A percentile compares a stretch with the other conserved stretches of the same genome.
These are phyloP conservation scores for Magnolia kwangsiensis DNA, from an alignment of 164 flowering plant species.

Conservation along the genomic window DNA sequence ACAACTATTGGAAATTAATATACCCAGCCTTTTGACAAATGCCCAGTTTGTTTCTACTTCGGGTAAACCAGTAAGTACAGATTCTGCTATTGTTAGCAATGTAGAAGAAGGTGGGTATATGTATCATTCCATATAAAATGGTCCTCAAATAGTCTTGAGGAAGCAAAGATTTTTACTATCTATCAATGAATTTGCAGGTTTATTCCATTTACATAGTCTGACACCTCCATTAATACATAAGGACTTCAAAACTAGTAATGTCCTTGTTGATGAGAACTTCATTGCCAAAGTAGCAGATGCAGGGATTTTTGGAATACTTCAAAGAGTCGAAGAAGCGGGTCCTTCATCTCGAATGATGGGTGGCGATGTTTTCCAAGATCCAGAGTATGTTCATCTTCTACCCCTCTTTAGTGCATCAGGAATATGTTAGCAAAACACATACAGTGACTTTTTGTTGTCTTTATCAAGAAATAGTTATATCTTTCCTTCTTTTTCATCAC, in stretches of 20 bases:
- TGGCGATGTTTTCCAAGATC: slow-evolving; percentile 46
- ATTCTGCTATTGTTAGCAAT: neutral
- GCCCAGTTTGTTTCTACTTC: neutral
- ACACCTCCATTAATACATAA: slow-evolving; percentile 56
- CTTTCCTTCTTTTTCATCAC: too few species aligned
- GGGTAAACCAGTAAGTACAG: neutral
- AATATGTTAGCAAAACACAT: neutral
- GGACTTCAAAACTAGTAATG: slow-evolving; percentile 68
- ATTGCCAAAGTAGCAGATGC: slow-evolving; percentile 76
- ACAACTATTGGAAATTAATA: neutral
- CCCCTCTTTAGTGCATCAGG: neutral
- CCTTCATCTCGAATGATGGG: slow-evolving; percentile 31
- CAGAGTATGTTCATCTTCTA: slow-evolving; percentile 44
- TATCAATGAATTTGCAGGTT: slow-evolving; percentile 37
- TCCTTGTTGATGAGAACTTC: slow-evolving; percentile 77
- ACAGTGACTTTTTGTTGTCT: neutral
- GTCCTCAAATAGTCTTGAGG: neutral
- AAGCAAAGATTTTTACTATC: neutral
- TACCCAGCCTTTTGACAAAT: neutral
- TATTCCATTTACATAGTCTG: slow-evolving; percentile 53
- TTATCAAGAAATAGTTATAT: too few species aligned
- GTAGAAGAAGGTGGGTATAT: neutral
- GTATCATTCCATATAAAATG: neutral
- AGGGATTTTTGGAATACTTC: slow-evolving; percentile 44
- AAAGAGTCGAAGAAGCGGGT: slow-evolving; percentile 46